phyloP scores from a whole-genome alignment of 2,329 filamentous ascomycete genomes.

The Colletotrichum zoysiae region DNA sequence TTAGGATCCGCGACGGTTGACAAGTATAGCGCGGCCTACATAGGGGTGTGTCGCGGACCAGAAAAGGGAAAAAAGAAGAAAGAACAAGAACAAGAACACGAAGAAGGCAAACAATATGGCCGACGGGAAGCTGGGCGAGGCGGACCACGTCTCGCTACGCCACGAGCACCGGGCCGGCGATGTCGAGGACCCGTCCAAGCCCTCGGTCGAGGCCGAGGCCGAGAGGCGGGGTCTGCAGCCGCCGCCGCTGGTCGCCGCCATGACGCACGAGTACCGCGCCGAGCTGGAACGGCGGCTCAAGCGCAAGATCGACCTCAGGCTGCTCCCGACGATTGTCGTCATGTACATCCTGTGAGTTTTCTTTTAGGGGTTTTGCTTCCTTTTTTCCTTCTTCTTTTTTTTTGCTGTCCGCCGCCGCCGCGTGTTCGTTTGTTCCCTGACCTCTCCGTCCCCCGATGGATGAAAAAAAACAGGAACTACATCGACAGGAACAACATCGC shows the following conservation, averaged over 20 bases:
- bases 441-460: neutral
- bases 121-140: slow-evolving; percentile 29
- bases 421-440: neutral
- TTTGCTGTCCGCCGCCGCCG: neutral
- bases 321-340: slow-evolving; percentile 66
- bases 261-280: slow-evolving; percentile 33
- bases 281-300: slow-evolving; percentile 49
- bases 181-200: slow-evolving; percentile 19
- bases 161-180: slow-evolving; percentile 25
- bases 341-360: slow-evolving; percentile 56
- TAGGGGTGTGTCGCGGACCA: no score
- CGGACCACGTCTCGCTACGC: slow-evolving; percentile 29
- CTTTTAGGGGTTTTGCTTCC: no score
- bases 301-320: slow-evolving; percentile 55
- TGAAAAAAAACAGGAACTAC: slow-evolving; percentile 28
- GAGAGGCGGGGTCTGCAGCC: slow-evolving; percentile 32
- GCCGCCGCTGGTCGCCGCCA: slow-evolving; percentile 30
- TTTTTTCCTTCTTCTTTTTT: neutral
- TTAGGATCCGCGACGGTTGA: no score
- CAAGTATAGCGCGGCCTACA: no score
- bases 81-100: no score
- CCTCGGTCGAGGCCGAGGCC: slow-evolving; percentile 29
- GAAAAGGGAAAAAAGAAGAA: no score
- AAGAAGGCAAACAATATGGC: slow-evolving; percentile 13
- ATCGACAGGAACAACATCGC: slow-evolving; percentile 56